Base-by-base conservation (phyloP, 1,139 yeast species). In the Candida glucosophila region DNA sequence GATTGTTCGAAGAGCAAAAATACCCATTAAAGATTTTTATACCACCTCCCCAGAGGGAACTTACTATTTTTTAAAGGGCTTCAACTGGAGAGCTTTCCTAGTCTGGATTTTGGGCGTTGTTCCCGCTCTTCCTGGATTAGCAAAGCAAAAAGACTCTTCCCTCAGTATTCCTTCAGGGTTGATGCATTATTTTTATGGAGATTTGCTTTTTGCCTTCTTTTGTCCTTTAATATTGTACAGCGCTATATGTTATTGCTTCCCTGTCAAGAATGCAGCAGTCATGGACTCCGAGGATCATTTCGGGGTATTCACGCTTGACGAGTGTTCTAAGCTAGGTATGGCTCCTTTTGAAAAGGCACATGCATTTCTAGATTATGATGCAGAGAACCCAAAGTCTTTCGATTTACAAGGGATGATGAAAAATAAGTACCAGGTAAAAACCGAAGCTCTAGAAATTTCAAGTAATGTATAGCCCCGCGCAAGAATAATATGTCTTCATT, bases 151-250 rank as follows among this genome's bases (percentile, higher is more conserved):
- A n/a, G n/a, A n/a, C n/a, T 5, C 23, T 5, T 12, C 16, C n/a
- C 16, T 21, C 5, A 6, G 11, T 10, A 21, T 21, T 5, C 23
- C 23, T 6, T n/a, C 6, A 10, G 23, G 23, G 5, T 7, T 21
- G 6, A 21, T 12, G 7, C 10, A 21, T 16, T 21, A 10, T 13
- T 12, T 19, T 9, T 19, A 19, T 19, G 20, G 20, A 9, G 12
- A 19, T 9, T 10, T 19, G 2, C 41, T 61, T 27, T 58, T 47
- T 37, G 66, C 67, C 1, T 63, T 61, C 28, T 38, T 47, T 13
- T 54, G 64, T 15, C 51, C 68, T 2, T 62, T 64, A 32, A 41
- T 49, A 25, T 30, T 49, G 1, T 59, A 62, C 34, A 55, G 53
- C 48, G 37, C 43, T 1, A 29, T 60, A 20, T 54, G 59, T 34